Evolutionary conservation across 768 basidiomycete genomes (phyloP).

Genomic region (Pleurotus salmoneostramineus): DNA sequence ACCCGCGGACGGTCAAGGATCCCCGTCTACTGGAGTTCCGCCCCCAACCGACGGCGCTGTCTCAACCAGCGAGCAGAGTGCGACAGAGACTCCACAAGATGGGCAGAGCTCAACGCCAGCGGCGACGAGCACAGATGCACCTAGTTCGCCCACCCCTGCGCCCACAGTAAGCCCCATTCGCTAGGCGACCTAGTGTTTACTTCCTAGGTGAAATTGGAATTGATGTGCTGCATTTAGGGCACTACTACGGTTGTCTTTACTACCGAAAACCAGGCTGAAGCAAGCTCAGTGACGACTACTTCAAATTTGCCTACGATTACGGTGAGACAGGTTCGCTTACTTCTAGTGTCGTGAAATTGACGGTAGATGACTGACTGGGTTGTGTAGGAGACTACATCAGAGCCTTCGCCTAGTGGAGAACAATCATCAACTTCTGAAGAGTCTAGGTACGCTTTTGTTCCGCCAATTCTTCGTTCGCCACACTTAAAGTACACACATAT

Average conservation of each 20-base stretch:
- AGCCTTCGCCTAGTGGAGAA: neutral
- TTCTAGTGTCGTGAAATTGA: neutral
- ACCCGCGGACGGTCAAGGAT: too few relatives aligned
- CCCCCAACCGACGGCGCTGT: too few relatives aligned
- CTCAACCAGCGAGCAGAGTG: too few relatives aligned
- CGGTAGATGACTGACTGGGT: neutral
- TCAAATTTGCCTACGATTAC: neutral
- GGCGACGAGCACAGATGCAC: neutral
- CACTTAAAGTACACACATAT: too few relatives aligned
- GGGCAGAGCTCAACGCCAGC: neutral
- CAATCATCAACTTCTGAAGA: neutral
- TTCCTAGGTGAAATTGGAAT: too few relatives aligned
- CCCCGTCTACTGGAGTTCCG: too few relatives aligned
- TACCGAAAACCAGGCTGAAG: neutral
- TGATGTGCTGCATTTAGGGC: too few relatives aligned
- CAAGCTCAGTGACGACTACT: too few relatives aligned
- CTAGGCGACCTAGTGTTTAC: too few relatives aligned
- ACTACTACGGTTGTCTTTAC: too few relatives aligned
- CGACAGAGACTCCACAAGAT: neutral
- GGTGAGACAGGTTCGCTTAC: constrained; percentile 7
- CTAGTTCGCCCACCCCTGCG: too few relatives aligned
- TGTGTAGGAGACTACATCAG: neutral
- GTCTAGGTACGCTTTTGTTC: neutral
- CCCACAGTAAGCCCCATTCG: neutral
- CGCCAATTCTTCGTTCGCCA: too few relatives aligned